phyloP scores from a whole-genome alignment of 1,284 basidiomycete genomes.

The Rhodofomes roseus region DNA sequence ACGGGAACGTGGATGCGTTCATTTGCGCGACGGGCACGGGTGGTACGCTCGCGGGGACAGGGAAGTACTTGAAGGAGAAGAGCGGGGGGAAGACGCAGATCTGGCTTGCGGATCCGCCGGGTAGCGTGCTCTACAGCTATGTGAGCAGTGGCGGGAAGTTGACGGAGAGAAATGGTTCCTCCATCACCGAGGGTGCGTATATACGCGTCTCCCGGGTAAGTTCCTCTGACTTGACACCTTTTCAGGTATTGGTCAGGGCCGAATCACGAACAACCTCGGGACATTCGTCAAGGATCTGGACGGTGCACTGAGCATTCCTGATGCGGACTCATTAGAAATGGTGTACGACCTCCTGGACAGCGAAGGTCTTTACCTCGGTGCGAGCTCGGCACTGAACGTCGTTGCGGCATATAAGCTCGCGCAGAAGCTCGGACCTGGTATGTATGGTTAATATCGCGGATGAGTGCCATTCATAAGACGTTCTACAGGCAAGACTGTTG shows the following conservation, averaged over 20 bases:
- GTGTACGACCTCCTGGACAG: slow-evolving; percentile 90
- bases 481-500: slow-evolving; percentile 75
- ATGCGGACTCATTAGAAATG: slow-evolving; percentile 91
- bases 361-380: slow-evolving; percentile 96
- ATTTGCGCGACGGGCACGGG: slow-evolving; percentile 95
- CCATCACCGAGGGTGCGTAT: slow-evolving; percentile 88
- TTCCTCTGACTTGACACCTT: slow-evolving; percentile 7
- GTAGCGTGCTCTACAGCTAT: slow-evolving; percentile 88
- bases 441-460: slow-evolving; percentile 9
- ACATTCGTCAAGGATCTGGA: slow-evolving; percentile 81
- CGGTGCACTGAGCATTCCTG: slow-evolving; percentile 84
- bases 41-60: slow-evolving; percentile 90
- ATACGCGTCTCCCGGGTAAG: not conserved
- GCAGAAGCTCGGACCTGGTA: slow-evolving; percentile 79
- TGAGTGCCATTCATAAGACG: not conserved
- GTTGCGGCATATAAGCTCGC: slow-evolving; percentile 92
- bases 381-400: slow-evolving; percentile 93
- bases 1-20: slow-evolving; percentile 84
- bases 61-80: slow-evolving; percentile 84
- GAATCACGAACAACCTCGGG: slow-evolving; percentile 91
- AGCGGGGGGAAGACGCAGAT: slow-evolving; percentile 80
- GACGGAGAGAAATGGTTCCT: slow-evolving; percentile 79
- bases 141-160: slow-evolving; percentile 81
- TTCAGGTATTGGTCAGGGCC: slow-evolving; percentile 93
- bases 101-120: slow-evolving; percentile 96